These are phyloP conservation scores for Neoascochyta sp. DNA, from an alignment of 2,329 filamentous ascomycete species.

Conservation along the genomic window DNA sequence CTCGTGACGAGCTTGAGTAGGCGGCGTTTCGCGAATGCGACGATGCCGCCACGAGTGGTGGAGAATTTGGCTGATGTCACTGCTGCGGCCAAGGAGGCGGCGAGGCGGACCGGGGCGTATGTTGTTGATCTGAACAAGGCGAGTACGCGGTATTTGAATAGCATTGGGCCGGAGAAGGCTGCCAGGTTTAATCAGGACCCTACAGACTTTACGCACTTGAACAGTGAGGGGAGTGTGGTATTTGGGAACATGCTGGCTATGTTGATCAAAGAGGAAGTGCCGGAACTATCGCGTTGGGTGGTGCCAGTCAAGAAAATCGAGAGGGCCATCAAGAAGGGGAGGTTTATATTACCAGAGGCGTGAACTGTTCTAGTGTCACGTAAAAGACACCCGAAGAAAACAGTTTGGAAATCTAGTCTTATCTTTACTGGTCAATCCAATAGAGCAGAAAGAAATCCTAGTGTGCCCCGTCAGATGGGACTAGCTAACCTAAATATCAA, in stretches of 20 bases:
- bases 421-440: too few relatives aligned
- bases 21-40: constrained; percentile 44
- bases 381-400: too few relatives aligned
- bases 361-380: too few relatives aligned
- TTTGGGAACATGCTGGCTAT: constrained; percentile 21
- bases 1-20: constrained; percentile 54
- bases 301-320: constrained; percentile 10
- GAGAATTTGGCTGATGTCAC: constrained; percentile 48
- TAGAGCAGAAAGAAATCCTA: too few relatives aligned
- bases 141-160: constrained; percentile 49
- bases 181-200: constrained; percentile 47
- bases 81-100: constrained; percentile 46
- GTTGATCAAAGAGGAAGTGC: constrained; percentile 10
- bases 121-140: constrained; percentile 53
- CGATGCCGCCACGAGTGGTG: constrained; percentile 34
- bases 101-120: constrained; percentile 35
- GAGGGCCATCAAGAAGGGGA: constrained; percentile 9
- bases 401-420: too few relatives aligned
- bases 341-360: constrained; percentile 16
- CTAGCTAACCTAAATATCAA: too few relatives aligned
- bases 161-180: constrained; percentile 48
- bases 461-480: too few relatives aligned
- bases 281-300: constrained; percentile 11
- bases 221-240: constrained; percentile 18
- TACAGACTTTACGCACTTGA: constrained; percentile 21